Conservation (phyloP, 2,329 filamentous ascomycete species). For the Claviceps paspali region DNA sequence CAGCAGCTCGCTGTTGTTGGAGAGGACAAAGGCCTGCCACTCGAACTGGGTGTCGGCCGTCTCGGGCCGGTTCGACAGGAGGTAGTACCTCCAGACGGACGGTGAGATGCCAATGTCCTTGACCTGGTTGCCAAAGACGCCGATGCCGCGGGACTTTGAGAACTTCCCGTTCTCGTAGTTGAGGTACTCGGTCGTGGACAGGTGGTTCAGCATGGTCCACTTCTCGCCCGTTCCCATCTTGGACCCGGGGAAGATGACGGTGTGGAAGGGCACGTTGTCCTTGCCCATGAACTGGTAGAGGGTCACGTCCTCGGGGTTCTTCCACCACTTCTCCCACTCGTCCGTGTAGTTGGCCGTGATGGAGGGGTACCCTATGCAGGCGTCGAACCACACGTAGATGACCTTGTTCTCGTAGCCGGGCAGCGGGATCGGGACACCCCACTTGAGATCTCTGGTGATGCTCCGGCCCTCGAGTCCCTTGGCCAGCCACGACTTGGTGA, state of each 20-base stretch:
- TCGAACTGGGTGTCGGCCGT: conserved; percentile 79
- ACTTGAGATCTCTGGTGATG: conserved; percentile 85
- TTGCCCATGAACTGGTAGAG: conserved; percentile 96
- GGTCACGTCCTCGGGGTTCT: conserved; percentile 71
- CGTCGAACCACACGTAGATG: conserved; percentile 88
- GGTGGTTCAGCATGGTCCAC: conserved; percentile 80
- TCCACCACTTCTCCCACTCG: conserved; percentile 91
- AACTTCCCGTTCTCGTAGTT: conserved; percentile 88
- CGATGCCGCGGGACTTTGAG: conserved; percentile 76
- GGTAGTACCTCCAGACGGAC: conserved; percentile 89
- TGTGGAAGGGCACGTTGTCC: conserved; percentile 49
- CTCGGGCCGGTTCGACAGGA: conserved; percentile 74
- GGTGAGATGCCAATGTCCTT: conserved; percentile 71
- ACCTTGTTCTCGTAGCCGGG: conserved; percentile 48
- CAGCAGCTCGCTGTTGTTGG: conserved; percentile 80
- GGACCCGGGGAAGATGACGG: conserved; percentile 78
- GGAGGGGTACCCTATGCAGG: conserved; percentile 87
- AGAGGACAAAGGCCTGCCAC: conserved; percentile 67
- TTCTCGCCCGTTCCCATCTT: conserved; percentile 71
- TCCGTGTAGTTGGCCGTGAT: conserved; percentile 83
- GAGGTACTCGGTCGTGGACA: conserved; percentile 76
- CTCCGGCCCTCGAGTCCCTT: conserved; percentile 75
- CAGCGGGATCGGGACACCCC: conserved; percentile 52
- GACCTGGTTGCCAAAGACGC: conserved; percentile 83
- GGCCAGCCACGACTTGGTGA: conserved; percentile 67